A percentile compares a stretch with the other conserved stretches of the same genome.
These are phyloP conservation scores for Melanomma pulvis-pyrius DNA, from an alignment of 495 filamentous ascomycete species.

Conservation along the genomic window DNA sequence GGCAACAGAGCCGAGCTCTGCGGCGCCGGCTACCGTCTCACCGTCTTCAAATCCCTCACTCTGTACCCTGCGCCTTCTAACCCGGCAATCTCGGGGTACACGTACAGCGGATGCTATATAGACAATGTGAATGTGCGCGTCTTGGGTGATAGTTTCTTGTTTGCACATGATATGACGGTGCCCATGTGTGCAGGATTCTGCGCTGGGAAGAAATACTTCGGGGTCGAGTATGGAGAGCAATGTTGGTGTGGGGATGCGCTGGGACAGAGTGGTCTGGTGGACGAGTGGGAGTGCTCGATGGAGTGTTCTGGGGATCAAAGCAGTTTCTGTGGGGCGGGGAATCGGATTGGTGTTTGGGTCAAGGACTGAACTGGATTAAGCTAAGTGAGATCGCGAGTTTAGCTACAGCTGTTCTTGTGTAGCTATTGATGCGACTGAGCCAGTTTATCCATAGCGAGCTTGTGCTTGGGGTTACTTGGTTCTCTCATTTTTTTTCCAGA, in stretches of 20 bases:
- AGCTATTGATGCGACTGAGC: no score
- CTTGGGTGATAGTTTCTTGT: constrained; percentile 8
- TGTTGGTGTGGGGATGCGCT: constrained; percentile 28
- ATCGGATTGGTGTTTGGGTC: constrained; percentile 19
- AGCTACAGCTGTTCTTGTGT: no score
- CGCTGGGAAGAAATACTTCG: constrained; percentile 24
- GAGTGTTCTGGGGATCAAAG: constrained; percentile 23
- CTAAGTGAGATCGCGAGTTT: no score
- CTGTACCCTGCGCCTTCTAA: constrained; percentile 3
- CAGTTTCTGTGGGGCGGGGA: constrained; percentile 30
- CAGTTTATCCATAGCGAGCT: no score
- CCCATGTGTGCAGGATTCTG: constrained; percentile 25
- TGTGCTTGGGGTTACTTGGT: no score
- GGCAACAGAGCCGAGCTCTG: constrained; percentile 42
- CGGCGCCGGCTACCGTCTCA: constrained; percentile 28
- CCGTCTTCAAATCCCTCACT: constrained; percentile 21
- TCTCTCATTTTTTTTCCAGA: no score
- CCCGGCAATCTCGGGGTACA: constrained; percentile 22
- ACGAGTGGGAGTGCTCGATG: constrained; percentile 24
- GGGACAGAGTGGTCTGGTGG: background rate
- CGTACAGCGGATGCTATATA: constrained; percentile 25
- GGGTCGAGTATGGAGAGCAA: constrained; percentile 28
- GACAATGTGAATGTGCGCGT: constrained; percentile 11
- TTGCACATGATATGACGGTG: constrained; percentile 27
- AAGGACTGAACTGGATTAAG: background rate